Percentiles rank a stretch among this genome's conserved stretches.
phyloP scores from a whole-genome alignment of 2,329 filamentous ascomycete species.

The Pyricularia sp. region DNA sequence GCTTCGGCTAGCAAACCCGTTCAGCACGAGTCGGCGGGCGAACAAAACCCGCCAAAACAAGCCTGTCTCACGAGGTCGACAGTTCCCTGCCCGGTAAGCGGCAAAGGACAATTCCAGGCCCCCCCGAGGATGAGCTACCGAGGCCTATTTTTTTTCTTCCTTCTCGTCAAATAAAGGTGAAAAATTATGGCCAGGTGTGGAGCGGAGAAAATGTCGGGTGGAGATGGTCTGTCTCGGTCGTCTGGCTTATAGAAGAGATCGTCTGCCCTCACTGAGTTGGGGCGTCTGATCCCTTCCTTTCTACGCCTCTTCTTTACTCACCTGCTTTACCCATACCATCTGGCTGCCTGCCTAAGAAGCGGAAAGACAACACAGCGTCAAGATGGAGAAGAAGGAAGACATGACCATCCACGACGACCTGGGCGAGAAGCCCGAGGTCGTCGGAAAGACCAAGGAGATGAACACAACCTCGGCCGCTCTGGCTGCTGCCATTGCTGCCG shows the following conservation, averaged over 20 bases:
- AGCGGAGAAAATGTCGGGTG: background rate
- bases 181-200: background rate
- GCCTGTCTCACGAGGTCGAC: background rate
- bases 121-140: background rate
- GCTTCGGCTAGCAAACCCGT: background rate
- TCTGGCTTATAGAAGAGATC: background rate
- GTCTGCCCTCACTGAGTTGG: background rate
- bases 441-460: constrained; percentile 19
- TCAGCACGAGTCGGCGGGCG: background rate
- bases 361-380: background rate
- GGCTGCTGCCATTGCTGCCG: constrained; percentile 21
- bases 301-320: background rate
- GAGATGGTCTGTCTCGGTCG: background rate
- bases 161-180: background rate
- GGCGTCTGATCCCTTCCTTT: background rate
- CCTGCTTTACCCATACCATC: background rate
- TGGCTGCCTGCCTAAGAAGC: background rate
- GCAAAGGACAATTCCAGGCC: background rate
- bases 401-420: constrained; percentile 1
- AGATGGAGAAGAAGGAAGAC: constrained; percentile 2
- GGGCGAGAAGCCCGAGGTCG: constrained; percentile 15
- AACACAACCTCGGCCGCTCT: constrained; percentile 26
- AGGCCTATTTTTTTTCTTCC: background rate
- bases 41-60: background rate
- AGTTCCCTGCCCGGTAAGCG: background rate